Evolutionary conservation across 805 yeast genomes (phyloP), one percentile per base, ranked within the genome.

Genomic region (Candida corydali): DNA sequence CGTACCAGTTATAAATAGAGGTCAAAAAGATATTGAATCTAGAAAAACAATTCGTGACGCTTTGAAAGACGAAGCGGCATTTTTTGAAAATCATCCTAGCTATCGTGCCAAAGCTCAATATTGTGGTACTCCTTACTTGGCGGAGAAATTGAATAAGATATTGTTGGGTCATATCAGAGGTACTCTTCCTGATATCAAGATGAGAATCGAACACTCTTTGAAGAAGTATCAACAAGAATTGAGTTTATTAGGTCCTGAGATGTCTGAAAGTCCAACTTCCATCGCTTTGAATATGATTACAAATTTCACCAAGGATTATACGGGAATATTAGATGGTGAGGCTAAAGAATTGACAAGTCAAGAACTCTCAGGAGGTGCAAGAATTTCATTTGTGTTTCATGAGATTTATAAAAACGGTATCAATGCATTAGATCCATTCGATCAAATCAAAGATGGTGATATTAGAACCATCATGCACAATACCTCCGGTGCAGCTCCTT

Each of bases 111-210:
- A 91, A 59, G 91, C 97, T 6, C 94, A 86, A 54, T 91, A 80
- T 66, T 93, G 98, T 64, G 98, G 98, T 61, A 93, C 98, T n/a
- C 97, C 97, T 27, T 93, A 83, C 61, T 71, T 93, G 56, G 96
- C 98, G 36, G 85, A 87, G 58, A 86, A 88, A 63, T 76, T 93
- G 55, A 93, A 86, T 63, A 79, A 83, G 29, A 86, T 93, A 49
- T 74, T 93, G 51, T 73, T 87, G 64, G 87, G 82, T 56, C 98
- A 93, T 64, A 93, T 93, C 61, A 63, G 62, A 50, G 56, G 67
- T 41, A 58, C 63, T 27, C 59, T 67, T 55, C 98, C 98, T 12
- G 98, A 93, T 48, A 93, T 93, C 52, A 93, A 88, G 63, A 75
- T 84, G 61, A 81, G 91, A 61, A 85, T 89, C 51, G 94, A 87